phyloP scores from a whole-genome alignment of 192 early-diverging fungal genomes.

The Backusella westeae region DNA sequence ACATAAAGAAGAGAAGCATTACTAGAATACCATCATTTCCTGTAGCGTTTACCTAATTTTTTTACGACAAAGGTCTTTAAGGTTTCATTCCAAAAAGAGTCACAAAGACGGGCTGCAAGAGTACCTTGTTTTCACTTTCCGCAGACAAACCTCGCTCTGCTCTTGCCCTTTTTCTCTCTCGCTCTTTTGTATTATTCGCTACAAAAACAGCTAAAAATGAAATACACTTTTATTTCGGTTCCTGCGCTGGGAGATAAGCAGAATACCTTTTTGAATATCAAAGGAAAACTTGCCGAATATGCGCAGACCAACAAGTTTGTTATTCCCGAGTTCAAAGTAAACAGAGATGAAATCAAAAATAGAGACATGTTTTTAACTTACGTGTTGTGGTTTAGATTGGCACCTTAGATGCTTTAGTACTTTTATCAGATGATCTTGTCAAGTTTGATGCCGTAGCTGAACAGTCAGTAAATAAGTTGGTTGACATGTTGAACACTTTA shows the following conservation, averaged over 20 bases:
- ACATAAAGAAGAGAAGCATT: background rate
- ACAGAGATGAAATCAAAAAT: background rate
- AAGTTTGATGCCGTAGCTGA: conserved; percentile 85
- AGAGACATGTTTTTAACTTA: background rate
- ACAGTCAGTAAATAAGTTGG: conserved; percentile 71
- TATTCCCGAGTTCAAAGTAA: conserved; percentile 92
- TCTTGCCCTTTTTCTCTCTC: conserved; percentile 10
- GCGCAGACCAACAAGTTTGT: conserved; percentile 81
- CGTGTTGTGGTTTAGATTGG: conserved; percentile 65
- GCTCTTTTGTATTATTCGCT: background rate
- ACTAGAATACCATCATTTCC: background rate
- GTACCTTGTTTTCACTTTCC: background rate
- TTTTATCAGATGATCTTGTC: conserved; percentile 91
- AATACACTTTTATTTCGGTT: conserved; percentile 79
- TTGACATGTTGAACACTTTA: conserved; percentile 82
- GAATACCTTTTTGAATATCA: conserved; percentile 63
- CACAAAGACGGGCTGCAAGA: background rate
- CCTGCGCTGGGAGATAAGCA: conserved; percentile 85
- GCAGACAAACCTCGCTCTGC: background rate
- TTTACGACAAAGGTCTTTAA: background rate
- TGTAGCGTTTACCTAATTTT: background rate
- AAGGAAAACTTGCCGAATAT: conserved; percentile 70
- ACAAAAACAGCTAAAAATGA: conserved; percentile 13
- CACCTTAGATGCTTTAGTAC: conserved; percentile 90
- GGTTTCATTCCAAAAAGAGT: background rate